Evolutionary conservation across 2,329 filamentous ascomycete genomes (phyloP).

Genomic region (Uncinocarpus reesii): DNA sequence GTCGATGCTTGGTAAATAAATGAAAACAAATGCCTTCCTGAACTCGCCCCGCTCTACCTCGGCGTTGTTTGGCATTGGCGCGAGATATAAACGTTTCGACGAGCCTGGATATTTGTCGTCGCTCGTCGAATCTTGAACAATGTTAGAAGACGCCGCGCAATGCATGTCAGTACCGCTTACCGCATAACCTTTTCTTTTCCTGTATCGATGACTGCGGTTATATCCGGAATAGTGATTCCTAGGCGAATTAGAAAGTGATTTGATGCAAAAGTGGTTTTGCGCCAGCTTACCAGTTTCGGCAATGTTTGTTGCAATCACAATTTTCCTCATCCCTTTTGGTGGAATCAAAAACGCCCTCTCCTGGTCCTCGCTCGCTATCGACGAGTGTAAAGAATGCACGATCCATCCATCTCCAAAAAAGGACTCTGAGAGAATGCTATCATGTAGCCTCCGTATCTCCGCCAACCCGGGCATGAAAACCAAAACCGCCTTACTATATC

Average conservation of each 20-base stretch:
- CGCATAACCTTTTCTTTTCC: slow-evolving; percentile 95
- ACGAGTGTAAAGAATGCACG: slow-evolving; percentile 83
- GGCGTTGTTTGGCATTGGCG: slow-evolving; percentile 89
- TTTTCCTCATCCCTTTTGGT: slow-evolving; percentile 72
- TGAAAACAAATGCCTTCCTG: slow-evolving; percentile 94
- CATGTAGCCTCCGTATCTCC: slow-evolving; percentile 81
- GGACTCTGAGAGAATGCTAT: slow-evolving; percentile 67
- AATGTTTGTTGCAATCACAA: slow-evolving; percentile 95
- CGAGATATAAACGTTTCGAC: slow-evolving; percentile 92
- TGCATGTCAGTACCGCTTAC: slow-evolving; percentile 16
- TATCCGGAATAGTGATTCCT: slow-evolving; percentile 87
- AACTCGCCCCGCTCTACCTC: slow-evolving; percentile 88
- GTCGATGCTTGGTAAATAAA: slow-evolving; percentile 79
- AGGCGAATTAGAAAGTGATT: background rate
- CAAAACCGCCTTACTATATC: slow-evolving; percentile 82
- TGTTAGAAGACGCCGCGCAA: slow-evolving; percentile 2
- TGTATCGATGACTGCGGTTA: slow-evolving; percentile 92
- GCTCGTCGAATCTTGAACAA: slow-evolving; percentile 67
- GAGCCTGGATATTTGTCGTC: slow-evolving; percentile 76
- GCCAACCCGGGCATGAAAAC: slow-evolving; percentile 91
- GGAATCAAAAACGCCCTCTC: slow-evolving; percentile 85
- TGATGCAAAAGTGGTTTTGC: background rate
- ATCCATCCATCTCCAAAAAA: slow-evolving; percentile 69
- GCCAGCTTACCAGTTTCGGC: slow-evolving; percentile 65
- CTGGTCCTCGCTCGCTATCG: slow-evolving; percentile 91